Evolutionary conservation across 768 basidiomycete species (phyloP), one percentile per base, ranked within the genome.

Genomic region (Tylopilus felleus): DNA sequence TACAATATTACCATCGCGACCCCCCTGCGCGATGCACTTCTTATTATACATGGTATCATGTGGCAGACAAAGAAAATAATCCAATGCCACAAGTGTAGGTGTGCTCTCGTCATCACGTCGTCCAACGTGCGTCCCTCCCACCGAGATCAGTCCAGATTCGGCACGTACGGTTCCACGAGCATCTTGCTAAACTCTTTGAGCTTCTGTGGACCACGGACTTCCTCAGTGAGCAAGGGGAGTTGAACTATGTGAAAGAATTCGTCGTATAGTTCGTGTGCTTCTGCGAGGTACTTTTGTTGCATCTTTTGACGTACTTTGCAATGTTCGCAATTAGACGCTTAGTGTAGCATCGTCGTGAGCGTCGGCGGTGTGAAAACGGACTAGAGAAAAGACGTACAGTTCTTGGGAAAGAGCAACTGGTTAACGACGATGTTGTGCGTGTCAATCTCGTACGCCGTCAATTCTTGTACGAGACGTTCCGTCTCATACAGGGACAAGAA

Each of bases 401-500:
- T 77, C 77, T 89, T 93, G 16, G 97, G 96, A 79, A 93, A 98
- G 33, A 99, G 75, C 5, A 99, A 76, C 72, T 99, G 97, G 67
- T 99, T 99, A 51, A 98, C 94, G 52, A 98, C 93, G 65, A 99
- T 98, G 69, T 96, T 95, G 72, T 99, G 97, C 46, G 94, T 97
- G 71, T 98, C 95, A 68, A 98, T 98, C 68, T 93, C 93, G 67
- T 93, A 93, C 42, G 84, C 77, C n/a, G 90, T 92, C 42, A 97
- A 76, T 70, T 98, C 95, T 72, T 99, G 97, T 28, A 99, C 92
- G 23, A 99, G 80, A 27, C 97, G 90, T 72, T 99, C 97, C 25
- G 97, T 99, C 77, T 99, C 97, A 71, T 99, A 99, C 25, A 99
- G 76, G 14, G 94, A 97, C 61, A 98, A 75, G 80, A 99, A 98